Percentiles rank a stretch among this genome's conserved stretches.
These are phyloP conservation scores for Sclerotiophoma versabilis DNA, from an alignment of 2,329 filamentous ascomycete genomes.

Conservation along the genomic window DNA sequence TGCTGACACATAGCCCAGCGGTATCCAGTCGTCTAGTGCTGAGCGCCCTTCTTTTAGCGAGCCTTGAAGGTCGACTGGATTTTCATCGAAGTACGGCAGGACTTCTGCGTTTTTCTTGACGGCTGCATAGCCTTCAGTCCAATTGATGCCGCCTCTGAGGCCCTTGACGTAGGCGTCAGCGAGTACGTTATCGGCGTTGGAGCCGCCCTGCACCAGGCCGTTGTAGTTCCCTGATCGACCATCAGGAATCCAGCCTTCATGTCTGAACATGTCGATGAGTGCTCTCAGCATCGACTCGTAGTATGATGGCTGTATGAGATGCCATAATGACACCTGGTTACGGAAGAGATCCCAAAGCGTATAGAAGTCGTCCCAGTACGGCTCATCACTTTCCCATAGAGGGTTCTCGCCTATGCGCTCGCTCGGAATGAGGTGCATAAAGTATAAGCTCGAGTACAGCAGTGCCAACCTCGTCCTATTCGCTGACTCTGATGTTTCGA, in stretches of 20 bases:
- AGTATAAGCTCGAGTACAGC: slow-evolving; percentile 46
- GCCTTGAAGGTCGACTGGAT: slow-evolving; percentile 44
- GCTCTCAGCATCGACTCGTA: slow-evolving; percentile 73
- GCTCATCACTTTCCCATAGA: slow-evolving; percentile 70
- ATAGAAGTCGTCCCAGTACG: slow-evolving; percentile 74
- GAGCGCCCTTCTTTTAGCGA: slow-evolving; percentile 53
- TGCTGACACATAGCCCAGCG: slow-evolving; percentile 51
- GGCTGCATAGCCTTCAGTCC: slow-evolving; percentile 73
- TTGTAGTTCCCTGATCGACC: slow-evolving; percentile 65
- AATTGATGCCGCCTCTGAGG: slow-evolving; percentile 67
- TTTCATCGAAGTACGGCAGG: slow-evolving; percentile 44
- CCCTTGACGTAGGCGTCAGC: slow-evolving; percentile 74
- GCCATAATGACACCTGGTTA: slow-evolving; percentile 53
- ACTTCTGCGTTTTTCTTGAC: slow-evolving; percentile 76
- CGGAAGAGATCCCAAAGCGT: slow-evolving; percentile 78
- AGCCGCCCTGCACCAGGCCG: slow-evolving; percentile 56
- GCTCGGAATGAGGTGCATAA: slow-evolving; percentile 48
- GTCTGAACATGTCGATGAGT: slow-evolving; percentile 66
- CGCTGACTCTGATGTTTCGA: slow-evolving; percentile 34
- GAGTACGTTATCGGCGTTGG: slow-evolving; percentile 57
- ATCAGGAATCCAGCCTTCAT: slow-evolving; percentile 75
- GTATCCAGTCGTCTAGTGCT: slow-evolving; percentile 54
- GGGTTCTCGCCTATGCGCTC: slow-evolving; percentile 68
- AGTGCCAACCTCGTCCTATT: slow-evolving; percentile 44
- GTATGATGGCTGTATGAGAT: slow-evolving; percentile 70